Percentiles rank a stretch among this genome's conserved stretches.
Evolutionary conservation across 2,329 filamentous ascomycete genomes (phyloP).

Genomic region (Ophiosphaerella narmari): DNA sequence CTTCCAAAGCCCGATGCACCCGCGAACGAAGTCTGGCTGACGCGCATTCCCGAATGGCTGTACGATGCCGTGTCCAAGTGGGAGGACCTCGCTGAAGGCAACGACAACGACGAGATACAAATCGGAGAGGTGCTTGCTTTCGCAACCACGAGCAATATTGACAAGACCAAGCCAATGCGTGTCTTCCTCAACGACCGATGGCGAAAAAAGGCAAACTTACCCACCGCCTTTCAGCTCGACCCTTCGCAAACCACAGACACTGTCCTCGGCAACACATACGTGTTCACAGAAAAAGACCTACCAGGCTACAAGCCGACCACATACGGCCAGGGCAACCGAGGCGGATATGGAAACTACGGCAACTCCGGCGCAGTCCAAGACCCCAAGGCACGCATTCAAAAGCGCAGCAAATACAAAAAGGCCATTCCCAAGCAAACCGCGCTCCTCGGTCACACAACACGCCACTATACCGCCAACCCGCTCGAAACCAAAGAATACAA

Average conservation of each 20-base stretch:
- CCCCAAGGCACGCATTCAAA: conserved; percentile 38
- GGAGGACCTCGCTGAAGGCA: conserved; percentile 40
- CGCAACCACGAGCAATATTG: conserved; percentile 31
- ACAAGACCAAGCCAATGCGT: conserved; percentile 59
- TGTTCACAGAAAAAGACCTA: conserved; percentile 93
- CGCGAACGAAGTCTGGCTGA: conserved; percentile 42
- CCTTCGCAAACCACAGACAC: conserved; percentile 57
- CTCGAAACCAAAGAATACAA: conserved; percentile 51
- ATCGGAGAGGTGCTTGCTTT: conserved; percentile 44
- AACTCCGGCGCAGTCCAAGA: conserved; percentile 34
- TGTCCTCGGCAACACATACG: conserved; percentile 80
- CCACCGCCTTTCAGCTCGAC: conserved; percentile 85
- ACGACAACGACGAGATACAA: conserved; percentile 45
- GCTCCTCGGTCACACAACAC: conserved; percentile 64
- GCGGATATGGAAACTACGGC: conserved; percentile 25
- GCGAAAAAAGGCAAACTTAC: conserved; percentile 72
- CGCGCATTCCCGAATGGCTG: conserved; percentile 47
- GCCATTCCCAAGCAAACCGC: conserved; percentile 54
- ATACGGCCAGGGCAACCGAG: conserved; percentile 29
- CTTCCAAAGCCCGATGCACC: conserved; percentile 32
- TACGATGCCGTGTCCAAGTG: conserved; percentile 45
- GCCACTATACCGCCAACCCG: conserved; percentile 58
- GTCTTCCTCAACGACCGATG: conserved; percentile 68
- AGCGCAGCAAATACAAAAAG: conserved; percentile 42
- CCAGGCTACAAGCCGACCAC: conserved; percentile 66